A percentile compares a stretch with the other conserved stretches of the same genome.
These are phyloP conservation scores for Xylaria sp. DNA, from an alignment of 2,329 filamentous ascomycete species.

Conservation along the genomic window DNA sequence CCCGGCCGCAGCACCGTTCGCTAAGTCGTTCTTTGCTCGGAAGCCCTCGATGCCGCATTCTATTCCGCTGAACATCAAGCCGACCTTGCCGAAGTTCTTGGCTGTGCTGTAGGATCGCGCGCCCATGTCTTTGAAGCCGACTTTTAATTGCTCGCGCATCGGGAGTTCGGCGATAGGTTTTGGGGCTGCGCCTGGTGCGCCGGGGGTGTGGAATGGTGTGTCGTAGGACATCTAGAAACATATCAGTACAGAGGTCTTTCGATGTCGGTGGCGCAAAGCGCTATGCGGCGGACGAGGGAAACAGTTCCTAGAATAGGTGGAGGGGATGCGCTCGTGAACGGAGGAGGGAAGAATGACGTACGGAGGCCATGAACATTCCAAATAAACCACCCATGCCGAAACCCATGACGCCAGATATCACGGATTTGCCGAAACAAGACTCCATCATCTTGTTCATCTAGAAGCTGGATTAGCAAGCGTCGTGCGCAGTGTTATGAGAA, in stretches of 20 bases:
- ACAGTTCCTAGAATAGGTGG: background rate
- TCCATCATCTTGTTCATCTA: constrained; percentile 90
- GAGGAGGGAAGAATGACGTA: constrained; percentile 58
- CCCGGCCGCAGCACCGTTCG: constrained; percentile 86
- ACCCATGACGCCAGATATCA: constrained; percentile 90
- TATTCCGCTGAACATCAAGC: constrained; percentile 88
- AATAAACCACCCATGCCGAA: constrained; percentile 95
- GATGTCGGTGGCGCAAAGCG: constrained; percentile 3
- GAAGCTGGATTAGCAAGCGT: constrained; percentile 25
- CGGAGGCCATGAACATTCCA: constrained; percentile 96
- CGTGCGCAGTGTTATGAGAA: background rate
- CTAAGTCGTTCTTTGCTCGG: constrained; percentile 91
- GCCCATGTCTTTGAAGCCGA: constrained; percentile 96
- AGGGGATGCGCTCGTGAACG: background rate
- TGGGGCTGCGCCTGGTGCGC: constrained; percentile 51
- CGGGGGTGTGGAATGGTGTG: constrained; percentile 74
- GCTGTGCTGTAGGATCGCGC: constrained; percentile 81
- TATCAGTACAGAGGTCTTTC: background rate
- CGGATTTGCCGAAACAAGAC: constrained; percentile 88
- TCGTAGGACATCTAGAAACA: constrained; percentile 91
- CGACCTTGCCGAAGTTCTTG: constrained; percentile 95
- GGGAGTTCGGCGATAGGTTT: constrained; percentile 72
- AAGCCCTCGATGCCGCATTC: constrained; percentile 96
- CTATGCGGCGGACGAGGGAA: background rate
- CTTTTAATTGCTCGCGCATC: constrained; percentile 81